Evolutionary conservation across 148 eudicot genomes (phyloP).

Genomic region (Silene uniflora): DNA sequence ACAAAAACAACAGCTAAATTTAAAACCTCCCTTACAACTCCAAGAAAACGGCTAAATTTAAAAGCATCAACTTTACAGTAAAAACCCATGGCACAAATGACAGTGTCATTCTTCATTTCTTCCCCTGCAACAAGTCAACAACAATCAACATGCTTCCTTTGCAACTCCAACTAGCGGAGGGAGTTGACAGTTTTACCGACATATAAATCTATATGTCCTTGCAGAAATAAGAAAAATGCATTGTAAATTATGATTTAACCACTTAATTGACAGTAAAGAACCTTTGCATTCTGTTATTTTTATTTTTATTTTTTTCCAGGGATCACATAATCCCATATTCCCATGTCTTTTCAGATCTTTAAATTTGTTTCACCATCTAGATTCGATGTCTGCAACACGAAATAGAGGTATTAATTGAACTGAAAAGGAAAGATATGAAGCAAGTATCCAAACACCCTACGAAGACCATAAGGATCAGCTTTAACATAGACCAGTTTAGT

Average conservation of each 20-base stretch:
- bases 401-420: slow-evolving; percentile 7
- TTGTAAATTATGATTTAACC: background rate
- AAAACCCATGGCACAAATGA: background rate
- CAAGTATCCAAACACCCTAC: background rate
- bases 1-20: background rate
- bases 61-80: background rate
- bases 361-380: slow-evolving; percentile 97
- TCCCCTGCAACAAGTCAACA: background rate
- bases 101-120: background rate
- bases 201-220: background rate
- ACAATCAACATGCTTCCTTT: background rate
- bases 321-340: slow-evolving; percentile 89
- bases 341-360: slow-evolving; percentile 91
- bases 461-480: background rate
- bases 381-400: slow-evolving; percentile 75
- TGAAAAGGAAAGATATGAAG: background rate
- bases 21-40: background rate
- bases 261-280: slow-evolving; percentile 17
- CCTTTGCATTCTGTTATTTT: slow-evolving; percentile 81
- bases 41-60: slow-evolving; percentile 7
- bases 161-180: background rate
- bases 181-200: background rate
- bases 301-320: slow-evolving; percentile 83
- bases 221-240: background rate
- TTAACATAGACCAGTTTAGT: background rate